Percentiles rank a stretch among this genome's conserved stretches.
These are phyloP conservation scores for Astrothelium macrocarpum DNA, from an alignment of 495 filamentous ascomycete species.

Conservation along the genomic window DNA sequence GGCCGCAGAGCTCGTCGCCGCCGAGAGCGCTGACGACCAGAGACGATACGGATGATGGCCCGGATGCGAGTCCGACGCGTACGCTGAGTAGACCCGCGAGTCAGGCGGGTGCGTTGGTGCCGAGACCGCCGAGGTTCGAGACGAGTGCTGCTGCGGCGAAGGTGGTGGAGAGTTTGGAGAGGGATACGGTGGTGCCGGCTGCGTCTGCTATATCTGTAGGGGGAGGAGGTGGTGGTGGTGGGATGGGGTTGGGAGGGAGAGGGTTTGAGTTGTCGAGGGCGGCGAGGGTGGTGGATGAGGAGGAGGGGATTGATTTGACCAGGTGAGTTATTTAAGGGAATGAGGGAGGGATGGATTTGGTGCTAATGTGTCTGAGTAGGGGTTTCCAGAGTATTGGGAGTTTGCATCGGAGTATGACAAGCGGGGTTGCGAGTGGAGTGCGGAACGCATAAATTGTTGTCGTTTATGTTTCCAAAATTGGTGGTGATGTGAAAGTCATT, in stretches of 20 bases:
- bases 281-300: conserved; percentile 42
- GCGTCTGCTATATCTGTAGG: too few relatives aligned
- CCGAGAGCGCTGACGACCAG: conserved; percentile 1
- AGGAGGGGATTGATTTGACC: conserved; percentile 55
- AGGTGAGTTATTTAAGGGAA: conserved; percentile 39
- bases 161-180: conserved; percentile 10
- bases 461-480: too few relatives aligned
- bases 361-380: conserved; percentile 30
- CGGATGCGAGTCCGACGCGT: background rate
- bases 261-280: conserved; percentile 30
- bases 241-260: conserved; percentile 27
- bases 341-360: conserved; percentile 9
- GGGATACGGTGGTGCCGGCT: conserved; percentile 20
- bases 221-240: too few relatives aligned
- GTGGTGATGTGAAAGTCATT: too few relatives aligned
- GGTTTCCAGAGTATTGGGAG: conserved; percentile 64
- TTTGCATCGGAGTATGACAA: conserved; percentile 42
- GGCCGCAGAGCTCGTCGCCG: background rate
- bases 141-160: background rate
- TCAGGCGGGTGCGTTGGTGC: background rate
- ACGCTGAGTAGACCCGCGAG: background rate
- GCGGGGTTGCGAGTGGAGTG: background rate
- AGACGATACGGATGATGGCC: background rate
- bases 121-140: background rate
- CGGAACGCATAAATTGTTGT: background rate